Conservation (phyloP, 768 basidiomycete species). For the Leccinum fibrillosum region DNA sequence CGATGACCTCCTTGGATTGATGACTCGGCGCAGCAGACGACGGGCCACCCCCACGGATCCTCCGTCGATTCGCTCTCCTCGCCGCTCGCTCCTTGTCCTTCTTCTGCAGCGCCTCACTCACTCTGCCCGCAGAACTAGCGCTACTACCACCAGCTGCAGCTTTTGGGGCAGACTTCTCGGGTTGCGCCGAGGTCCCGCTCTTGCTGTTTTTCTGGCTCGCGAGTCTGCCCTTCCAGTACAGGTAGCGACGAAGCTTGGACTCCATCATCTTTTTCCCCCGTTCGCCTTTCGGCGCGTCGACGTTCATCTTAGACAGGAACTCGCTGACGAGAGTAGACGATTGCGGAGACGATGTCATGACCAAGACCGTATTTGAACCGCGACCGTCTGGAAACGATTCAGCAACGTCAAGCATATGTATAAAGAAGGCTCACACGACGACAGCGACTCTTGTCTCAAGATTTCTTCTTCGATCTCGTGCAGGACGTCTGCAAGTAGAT, state of each 20-base stretch:
- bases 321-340: constrained; percentile 74
- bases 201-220: constrained; percentile 24
- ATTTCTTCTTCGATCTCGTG: constrained; percentile 90
- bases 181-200: background rate
- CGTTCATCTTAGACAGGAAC: constrained; percentile 67
- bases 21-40: constrained; percentile 9
- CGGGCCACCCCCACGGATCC: constrained; percentile 73
- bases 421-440: constrained; percentile 14
- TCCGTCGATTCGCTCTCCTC: constrained; percentile 59
- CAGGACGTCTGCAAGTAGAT: constrained; percentile 72
- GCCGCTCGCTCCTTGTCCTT: constrained; percentile 68
- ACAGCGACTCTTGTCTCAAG: constrained; percentile 51
- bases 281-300: constrained; percentile 51
- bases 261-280: constrained; percentile 79
- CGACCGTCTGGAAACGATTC: constrained; percentile 28
- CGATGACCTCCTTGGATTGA: constrained; percentile 8
- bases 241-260: constrained; percentile 62
- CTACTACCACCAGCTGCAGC: constrained; percentile 1
- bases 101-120: constrained; percentile 74
- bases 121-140: constrained; percentile 18
- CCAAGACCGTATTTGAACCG: constrained; percentile 72
- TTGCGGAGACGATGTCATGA: constrained; percentile 83
- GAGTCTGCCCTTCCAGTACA: constrained; percentile 75
- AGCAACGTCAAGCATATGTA: background rate
- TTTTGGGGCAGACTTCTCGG: constrained; percentile 11